Evolutionary conservation across 208 protist genomes (phyloP).

Genomic region (Endotrypanum monterogeii): DNA sequence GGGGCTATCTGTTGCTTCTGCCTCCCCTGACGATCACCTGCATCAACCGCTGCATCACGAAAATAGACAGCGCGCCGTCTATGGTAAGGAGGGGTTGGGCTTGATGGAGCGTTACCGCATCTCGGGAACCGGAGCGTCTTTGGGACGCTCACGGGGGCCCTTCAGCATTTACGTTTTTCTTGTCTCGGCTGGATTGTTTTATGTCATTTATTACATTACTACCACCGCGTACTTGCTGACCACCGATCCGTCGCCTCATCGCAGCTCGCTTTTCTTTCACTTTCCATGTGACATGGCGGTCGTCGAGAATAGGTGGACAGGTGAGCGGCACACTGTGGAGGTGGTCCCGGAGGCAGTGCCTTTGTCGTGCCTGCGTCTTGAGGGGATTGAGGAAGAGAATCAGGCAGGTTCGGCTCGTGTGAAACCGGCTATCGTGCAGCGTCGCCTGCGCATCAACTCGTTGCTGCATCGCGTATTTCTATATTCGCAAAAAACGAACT

Average conservation of each 20-base stretch:
- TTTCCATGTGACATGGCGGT: constrained; percentile 77
- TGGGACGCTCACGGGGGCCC: constrained; percentile 27
- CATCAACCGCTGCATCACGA: background rate
- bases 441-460: constrained; percentile 55
- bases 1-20: background rate
- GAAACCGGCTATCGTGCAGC: constrained; percentile 19
- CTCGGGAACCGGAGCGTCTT: constrained; percentile 26
- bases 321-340: constrained; percentile 29
- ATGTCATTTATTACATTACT: constrained; percentile 57
- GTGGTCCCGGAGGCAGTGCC: constrained; percentile 2
- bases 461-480: constrained; percentile 62
- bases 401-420: background rate
- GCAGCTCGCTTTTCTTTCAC: constrained; percentile 48
- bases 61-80: background rate
- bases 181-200: constrained; percentile 19
- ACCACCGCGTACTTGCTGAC: constrained; percentile 74
- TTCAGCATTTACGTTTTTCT: constrained; percentile 35
- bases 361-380: background rate
- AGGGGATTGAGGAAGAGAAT: background rate
- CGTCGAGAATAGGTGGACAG: constrained; percentile 63
- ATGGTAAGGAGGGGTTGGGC: constrained; percentile 38
- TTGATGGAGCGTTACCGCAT: constrained; percentile 54
- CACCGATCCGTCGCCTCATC: constrained; percentile 48
- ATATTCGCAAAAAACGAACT: constrained; percentile 59
- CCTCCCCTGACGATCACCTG: background rate